Evolutionary conservation across 2,329 filamentous ascomycete species (phyloP).

Genomic region (Ceratocystis huliohia): DNA sequence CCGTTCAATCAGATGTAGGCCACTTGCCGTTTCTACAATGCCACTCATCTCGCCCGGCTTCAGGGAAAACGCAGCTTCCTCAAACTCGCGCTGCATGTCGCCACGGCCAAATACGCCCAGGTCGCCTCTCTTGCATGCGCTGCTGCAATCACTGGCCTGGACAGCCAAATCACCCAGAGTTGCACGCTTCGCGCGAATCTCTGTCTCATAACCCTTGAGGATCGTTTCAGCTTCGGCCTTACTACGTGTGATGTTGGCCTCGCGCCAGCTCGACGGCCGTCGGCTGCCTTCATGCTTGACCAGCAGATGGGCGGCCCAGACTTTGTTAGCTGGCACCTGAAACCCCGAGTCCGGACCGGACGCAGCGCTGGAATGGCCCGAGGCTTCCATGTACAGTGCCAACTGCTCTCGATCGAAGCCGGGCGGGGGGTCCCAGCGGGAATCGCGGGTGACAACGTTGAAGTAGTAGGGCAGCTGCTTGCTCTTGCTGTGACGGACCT

Average conservation of each 20-base stretch:
- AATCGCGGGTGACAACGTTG: slow-evolving; percentile 74
- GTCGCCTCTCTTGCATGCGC: slow-evolving; percentile 84
- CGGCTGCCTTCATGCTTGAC: slow-evolving; percentile 87
- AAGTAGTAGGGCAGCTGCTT: slow-evolving; percentile 99
- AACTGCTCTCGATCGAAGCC: slow-evolving; percentile 85
- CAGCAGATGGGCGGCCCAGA: slow-evolving; percentile 81
- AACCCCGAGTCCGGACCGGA: slow-evolving; percentile 20
- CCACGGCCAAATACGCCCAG: slow-evolving; percentile 87
- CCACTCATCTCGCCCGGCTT: slow-evolving; percentile 75
- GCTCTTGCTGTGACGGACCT: slow-evolving; percentile 94
- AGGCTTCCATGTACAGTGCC: slow-evolving; percentile 82
- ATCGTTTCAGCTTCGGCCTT: slow-evolving; percentile 78
- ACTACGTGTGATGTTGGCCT: slow-evolving; percentile 71
- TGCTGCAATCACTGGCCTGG: slow-evolving; percentile 90
- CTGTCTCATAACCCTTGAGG: slow-evolving; percentile 59
- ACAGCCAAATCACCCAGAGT: slow-evolving; percentile 72
- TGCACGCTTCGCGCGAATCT: slow-evolving; percentile 57
- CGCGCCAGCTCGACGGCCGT: slow-evolving; percentile 83
- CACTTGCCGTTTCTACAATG: slow-evolving; percentile 83
- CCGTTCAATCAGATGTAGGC: slow-evolving; percentile 92
- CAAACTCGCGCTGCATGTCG: slow-evolving; percentile 98
- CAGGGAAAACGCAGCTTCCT: slow-evolving; percentile 86
- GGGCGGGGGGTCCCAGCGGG: slow-evolving; percentile 84
- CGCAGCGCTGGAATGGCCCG: slow-evolving; percentile 53
- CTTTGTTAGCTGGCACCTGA: slow-evolving; percentile 57